phyloP scores from a whole-genome alignment of 768 basidiomycete genomes.

The Cyclocybe aegerita region DNA sequence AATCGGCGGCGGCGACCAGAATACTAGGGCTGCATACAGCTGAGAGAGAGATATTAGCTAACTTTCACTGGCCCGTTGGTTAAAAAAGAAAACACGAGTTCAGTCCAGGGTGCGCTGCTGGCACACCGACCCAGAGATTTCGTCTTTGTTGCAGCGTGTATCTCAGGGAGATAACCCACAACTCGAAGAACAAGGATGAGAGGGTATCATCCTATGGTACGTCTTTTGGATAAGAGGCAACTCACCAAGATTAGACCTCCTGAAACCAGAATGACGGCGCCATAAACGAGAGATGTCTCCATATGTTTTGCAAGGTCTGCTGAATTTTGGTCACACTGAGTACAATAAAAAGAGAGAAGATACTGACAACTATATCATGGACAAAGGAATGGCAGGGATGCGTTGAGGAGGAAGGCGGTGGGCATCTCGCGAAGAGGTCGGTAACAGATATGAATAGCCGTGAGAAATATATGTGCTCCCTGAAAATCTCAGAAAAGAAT shows the following conservation, averaged over 20 bases:
- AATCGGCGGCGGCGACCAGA: conserved; percentile 74
- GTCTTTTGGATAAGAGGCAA: conserved; percentile 7
- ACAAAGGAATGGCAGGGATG: conserved; percentile 11
- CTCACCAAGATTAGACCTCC: conserved; percentile 38
- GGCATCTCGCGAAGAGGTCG: conserved; percentile 1
- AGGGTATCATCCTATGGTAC: conserved; percentile 51
- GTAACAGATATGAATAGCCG: background rate
- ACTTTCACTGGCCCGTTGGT: background rate
- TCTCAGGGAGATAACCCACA: conserved; percentile 45
- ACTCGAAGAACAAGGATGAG: conserved; percentile 97
- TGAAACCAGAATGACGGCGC: conserved; percentile 28
- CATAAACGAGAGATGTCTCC: conserved; percentile 34
- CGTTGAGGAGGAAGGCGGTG: conserved; percentile 9
- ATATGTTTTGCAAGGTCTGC: conserved; percentile 10
- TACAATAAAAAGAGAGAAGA: background rate
- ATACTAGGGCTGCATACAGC: conserved; percentile 68
- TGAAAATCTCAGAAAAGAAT: too few species aligned
- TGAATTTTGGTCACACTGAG: background rate
- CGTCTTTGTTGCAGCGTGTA: conserved; percentile 68
- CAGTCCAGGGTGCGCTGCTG: conserved; percentile 33
- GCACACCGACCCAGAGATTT: conserved; percentile 51
- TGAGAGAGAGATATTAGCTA: conserved; percentile 28
- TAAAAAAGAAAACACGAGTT: conserved; percentile 6
- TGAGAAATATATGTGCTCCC: conserved; percentile 3
- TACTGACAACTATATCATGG: conserved; percentile 18